Evolutionary conservation across 73 alveolate genomes (phyloP).

Genomic region (Paramecium sexaurelia): DNA sequence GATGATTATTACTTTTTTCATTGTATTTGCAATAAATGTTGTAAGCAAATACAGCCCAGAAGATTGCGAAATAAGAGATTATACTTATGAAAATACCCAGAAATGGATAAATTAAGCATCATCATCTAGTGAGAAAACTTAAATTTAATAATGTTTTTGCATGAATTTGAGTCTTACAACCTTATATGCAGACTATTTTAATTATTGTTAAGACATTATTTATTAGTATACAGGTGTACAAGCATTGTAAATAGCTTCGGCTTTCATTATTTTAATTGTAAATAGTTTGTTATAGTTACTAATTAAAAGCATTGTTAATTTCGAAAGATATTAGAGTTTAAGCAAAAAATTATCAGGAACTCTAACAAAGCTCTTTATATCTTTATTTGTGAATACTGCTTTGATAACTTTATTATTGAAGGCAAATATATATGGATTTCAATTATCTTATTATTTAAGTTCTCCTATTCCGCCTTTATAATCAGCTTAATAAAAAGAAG

Average conservation of each 20-base stretch:
- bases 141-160: slow-evolving; percentile 55
- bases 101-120: background rate
- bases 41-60: slow-evolving; percentile 42
- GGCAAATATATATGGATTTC: slow-evolving; percentile 64
- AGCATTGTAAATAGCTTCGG: slow-evolving; percentile 44
- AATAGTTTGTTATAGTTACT: slow-evolving; percentile 58
- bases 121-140: background rate
- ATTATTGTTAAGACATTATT: slow-evolving; percentile 55
- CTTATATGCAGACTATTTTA: slow-evolving; percentile 11
- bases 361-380: slow-evolving; percentile 60
- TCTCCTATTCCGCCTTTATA: slow-evolving; percentile 50
- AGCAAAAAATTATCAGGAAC: slow-evolving; percentile 6
- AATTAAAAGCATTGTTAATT: slow-evolving; percentile 2
- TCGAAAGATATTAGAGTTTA: slow-evolving; percentile 65
- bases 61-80: slow-evolving; percentile 17
- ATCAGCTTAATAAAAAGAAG: slow-evolving; percentile 23
- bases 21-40: slow-evolving; percentile 55
- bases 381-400: slow-evolving; percentile 69
- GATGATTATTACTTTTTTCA: slow-evolving; percentile 44
- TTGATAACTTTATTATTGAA: slow-evolving; percentile 65
- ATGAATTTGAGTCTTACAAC: slow-evolving; percentile 41
- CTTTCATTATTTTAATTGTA: slow-evolving; percentile 57
- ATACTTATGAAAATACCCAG: background rate
- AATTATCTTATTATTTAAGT: slow-evolving; percentile 21
- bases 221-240: background rate